A percentile compares a stretch with the other conserved stretches of the same genome.
Conservation (phyloP, 1,284 basidiomycete species). For the Ganoderma boninense region DNA sequence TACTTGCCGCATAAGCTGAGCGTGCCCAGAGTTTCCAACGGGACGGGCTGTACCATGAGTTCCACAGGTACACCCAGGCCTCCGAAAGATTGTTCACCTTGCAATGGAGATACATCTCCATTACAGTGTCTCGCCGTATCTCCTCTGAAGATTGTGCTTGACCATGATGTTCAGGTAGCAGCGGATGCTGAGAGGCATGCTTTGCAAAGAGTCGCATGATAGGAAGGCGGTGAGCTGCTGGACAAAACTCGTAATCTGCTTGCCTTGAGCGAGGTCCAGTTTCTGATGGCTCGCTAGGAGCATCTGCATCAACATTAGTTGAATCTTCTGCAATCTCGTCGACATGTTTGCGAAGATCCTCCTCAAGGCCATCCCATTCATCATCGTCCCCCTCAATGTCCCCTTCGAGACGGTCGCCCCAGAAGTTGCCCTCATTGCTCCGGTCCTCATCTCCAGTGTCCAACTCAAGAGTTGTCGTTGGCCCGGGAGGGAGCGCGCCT, state of each 20-base stretch:
- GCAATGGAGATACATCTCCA: constrained; percentile 30
- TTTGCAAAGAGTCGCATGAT: constrained; percentile 25
- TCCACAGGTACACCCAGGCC: constrained; percentile 33
- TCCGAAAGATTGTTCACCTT: constrained; percentile 20
- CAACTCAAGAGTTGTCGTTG: no score
- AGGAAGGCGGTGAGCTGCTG: constrained; percentile 15
- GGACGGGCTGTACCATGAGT: constrained; percentile 30
- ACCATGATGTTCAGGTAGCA: constrained; percentile 27
- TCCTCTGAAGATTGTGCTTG: no score
- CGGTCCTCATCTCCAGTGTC: no score
- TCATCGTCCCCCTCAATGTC: no score
- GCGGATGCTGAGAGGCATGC: constrained; percentile 25
- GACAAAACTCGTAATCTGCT: constrained; percentile 30
- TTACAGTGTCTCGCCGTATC: constrained; percentile 14
- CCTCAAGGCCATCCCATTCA: no score
- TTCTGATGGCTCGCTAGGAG: no score
- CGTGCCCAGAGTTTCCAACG: constrained; percentile 31
- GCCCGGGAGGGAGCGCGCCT: no score
- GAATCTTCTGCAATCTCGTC: background rate
- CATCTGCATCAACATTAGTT: background rate
- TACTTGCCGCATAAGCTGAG: constrained; percentile 5
- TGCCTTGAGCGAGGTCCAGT: no score
- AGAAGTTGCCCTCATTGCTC: no score
- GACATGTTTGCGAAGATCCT: background rate
- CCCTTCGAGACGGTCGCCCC: no score